These are phyloP conservation scores for Prunus mira DNA, from an alignment of 306 rosid genomes.

Conservation along the genomic window DNA sequence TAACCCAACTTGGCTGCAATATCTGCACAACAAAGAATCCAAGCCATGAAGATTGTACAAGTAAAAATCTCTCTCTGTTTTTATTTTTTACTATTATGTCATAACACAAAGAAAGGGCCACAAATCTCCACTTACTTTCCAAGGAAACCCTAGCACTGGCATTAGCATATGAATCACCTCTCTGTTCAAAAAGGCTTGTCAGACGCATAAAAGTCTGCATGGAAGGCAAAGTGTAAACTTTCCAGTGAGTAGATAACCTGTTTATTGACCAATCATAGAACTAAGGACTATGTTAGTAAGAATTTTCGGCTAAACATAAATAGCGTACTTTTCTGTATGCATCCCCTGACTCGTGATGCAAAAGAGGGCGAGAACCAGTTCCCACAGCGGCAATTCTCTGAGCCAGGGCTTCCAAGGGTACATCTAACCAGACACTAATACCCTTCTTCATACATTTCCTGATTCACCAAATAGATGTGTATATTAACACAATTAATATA, in stretches of 20 bases:
- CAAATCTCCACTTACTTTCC: slow-evolving; percentile 52
- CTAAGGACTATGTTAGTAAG: not conserved
- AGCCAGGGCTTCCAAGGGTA: slow-evolving; percentile 91
- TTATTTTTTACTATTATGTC: not conserved
- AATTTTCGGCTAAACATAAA: slow-evolving; percentile 15
- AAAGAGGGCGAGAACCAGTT: slow-evolving; percentile 88
- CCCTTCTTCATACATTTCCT: slow-evolving; percentile 94
- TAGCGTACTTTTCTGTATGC: slow-evolving; percentile 60
- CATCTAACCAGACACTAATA: slow-evolving; percentile 88
- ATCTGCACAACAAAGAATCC: slow-evolving; percentile 37
- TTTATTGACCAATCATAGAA: not conserved
- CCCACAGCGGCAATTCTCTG: slow-evolving; percentile 84
- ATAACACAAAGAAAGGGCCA: slow-evolving; percentile 4
- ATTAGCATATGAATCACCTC: slow-evolving; percentile 73
- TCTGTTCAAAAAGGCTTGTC: slow-evolving; percentile 70
- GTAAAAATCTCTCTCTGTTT: not conserved
- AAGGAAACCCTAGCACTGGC: slow-evolving; percentile 80
- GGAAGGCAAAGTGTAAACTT: slow-evolving; percentile 18
- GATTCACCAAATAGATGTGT: slow-evolving; percentile 22
- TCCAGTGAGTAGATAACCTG: not conserved
- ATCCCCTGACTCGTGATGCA: slow-evolving; percentile 74
- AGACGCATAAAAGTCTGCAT: slow-evolving; percentile 69
- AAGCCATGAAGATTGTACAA: slow-evolving; percentile 4
- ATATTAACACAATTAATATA: not conserved
- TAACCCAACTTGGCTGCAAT: slow-evolving; percentile 67